phyloP scores from a whole-genome alignment of 352 stramenopile genomes.

The Pythium pectinolyticum region DNA sequence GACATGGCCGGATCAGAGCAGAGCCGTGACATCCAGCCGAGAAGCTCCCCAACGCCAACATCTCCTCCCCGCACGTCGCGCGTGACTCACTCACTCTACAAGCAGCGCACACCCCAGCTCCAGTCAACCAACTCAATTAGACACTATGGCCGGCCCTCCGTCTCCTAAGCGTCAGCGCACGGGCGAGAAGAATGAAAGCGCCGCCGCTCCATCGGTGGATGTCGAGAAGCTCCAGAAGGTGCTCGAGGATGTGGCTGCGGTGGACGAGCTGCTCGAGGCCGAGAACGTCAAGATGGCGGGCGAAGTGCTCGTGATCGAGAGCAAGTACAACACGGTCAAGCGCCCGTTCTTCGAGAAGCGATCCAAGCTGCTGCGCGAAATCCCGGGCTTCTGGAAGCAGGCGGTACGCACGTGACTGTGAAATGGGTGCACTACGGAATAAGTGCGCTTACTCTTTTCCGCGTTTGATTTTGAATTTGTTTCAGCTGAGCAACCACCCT shows the following conservation, averaged over 20 bases:
- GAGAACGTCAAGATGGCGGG: constrained; percentile 60
- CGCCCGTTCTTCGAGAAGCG: constrained; percentile 67
- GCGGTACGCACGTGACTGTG: constrained; percentile 36
- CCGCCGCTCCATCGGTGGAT: constrained; percentile 26
- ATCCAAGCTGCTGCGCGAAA: constrained; percentile 56
- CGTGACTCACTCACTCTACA: too few species aligned
- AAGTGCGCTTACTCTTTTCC: too few species aligned
- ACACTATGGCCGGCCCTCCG: constrained; percentile 51
- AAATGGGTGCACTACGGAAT: too few species aligned
- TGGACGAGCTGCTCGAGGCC: constrained; percentile 67
- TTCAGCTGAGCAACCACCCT: constrained; percentile 69
- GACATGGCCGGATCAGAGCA: constrained; percentile 21
- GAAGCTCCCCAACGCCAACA: too few species aligned
- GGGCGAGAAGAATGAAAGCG: constrained; percentile 42
- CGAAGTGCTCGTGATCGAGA: constrained; percentile 74
- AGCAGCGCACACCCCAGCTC: too few species aligned
- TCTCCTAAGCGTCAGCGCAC: constrained; percentile 80
- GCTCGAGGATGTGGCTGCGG: constrained; percentile 44
- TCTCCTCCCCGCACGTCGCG: too few species aligned
- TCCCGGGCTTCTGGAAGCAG: constrained; percentile 80
- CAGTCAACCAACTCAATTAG: too few species aligned
- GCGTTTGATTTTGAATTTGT: neutral
- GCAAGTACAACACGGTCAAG: constrained; percentile 76
- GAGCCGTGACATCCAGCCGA: neutral
- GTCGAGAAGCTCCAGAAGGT: constrained; percentile 55